Base-by-base conservation (phyloP, 306 rosid species). In the Sicyos baderoa region DNA sequence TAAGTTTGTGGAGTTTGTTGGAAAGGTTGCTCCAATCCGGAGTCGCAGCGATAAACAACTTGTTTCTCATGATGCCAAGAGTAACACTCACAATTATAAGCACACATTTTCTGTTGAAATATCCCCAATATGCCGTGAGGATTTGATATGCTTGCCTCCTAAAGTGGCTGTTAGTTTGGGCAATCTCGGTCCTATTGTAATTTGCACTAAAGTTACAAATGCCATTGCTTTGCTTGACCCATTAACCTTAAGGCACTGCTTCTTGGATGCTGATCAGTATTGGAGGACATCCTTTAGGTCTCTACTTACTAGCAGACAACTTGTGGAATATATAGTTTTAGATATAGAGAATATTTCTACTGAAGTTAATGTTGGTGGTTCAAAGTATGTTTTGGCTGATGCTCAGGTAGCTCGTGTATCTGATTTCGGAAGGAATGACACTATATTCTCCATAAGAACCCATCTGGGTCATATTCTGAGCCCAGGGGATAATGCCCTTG, bases 21-120 rank as follows among this genome's bases (percentile, higher is more conserved):
- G 91, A 50, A 85, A 76, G 76, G 85, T 83, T 69, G 72, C 81
- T 51, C 86, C 92, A 0, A 60, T 83, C 0, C 85, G 35, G 74
- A 74, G 86, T 63, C 83, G 90, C 45, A 44, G 58, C 5, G 87
- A 84, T 73, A 84, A 86, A 73, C 81, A 83, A 53, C 92, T 90
- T 65, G 90, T 86, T 71, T 90, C 95, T 60, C 95, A 86, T 37
- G 92, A 84, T 80, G 6, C 73, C 1, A 90, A 84, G 82, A 88
- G 89, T 71, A 88, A 29, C 35, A 29, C 78, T 77, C 81, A 81
- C 74, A 79, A 80, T 66, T 77, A 84, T 57, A 83, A 76, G 71
- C 79, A 90, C 68, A 88, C 92, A 4, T 88, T 90, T 75, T 88
- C 89, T 13, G 84, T 90, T n/a, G 95, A 90, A 71, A 80, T 90